phyloP scores from a whole-genome alignment of 306 rosid genomes.

The Glycine tomentella region DNA sequence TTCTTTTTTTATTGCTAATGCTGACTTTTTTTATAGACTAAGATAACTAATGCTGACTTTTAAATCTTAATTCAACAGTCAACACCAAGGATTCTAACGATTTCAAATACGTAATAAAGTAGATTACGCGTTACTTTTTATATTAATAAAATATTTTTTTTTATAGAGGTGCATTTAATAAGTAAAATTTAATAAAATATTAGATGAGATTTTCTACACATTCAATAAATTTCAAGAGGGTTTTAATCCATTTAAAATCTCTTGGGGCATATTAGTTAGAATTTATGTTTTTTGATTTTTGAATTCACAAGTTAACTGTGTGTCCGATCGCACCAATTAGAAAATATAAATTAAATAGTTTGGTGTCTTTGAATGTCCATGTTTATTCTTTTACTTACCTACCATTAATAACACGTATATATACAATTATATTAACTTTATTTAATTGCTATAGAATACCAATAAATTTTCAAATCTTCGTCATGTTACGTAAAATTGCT shows the following conservation, averaged over 20 bases:
- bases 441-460: not conserved
- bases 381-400: not conserved
- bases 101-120: not conserved
- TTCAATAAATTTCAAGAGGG: not conserved
- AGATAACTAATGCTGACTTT: not conserved
- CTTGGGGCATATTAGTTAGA: not conserved
- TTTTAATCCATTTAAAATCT: not conserved
- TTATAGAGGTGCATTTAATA: not conserved
- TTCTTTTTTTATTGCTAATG: too few relatives aligned
- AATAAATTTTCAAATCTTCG: not conserved
- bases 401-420: not conserved
- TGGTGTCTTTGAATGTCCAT: not conserved
- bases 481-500: not conserved
- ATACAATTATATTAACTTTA: not conserved
- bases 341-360: too few relatives aligned
- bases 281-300: too few relatives aligned
- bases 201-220: not conserved
- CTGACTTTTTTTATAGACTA: not conserved
- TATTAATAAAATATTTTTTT: too few relatives aligned
- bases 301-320: too few relatives aligned
- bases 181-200: not conserved
- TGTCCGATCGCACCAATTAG: too few relatives aligned
- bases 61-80: not conserved
- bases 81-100: not conserved
- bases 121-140: not conserved